Evolutionary conservation across 2,329 filamentous ascomycete genomes (phyloP), one percentile per base, ranked within the genome.

Genomic region (Fusarium begoniae): DNA sequence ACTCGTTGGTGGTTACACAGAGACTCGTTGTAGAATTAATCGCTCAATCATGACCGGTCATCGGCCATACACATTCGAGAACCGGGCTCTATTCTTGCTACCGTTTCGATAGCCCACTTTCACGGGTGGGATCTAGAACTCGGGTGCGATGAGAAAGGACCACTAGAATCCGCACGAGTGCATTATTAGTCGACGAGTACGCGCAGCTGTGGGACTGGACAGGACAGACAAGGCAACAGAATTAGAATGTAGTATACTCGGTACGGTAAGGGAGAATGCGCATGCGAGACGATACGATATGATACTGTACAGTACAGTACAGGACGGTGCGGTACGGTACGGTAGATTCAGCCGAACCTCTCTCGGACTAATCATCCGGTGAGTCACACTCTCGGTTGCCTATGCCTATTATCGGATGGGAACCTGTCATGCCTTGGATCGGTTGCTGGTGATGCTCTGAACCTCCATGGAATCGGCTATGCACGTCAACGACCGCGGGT

Each of bases 121-220:
- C 57, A 56, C 40, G 13, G 54, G 55, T 54, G 62, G 63, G 47
- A 72, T 74, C 71, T 73, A 74, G 72, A 74, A 75, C 68, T 75
- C 50, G 72, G 72, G 38, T 69, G 72, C 38, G 72, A 61, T 72
- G 48, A 58, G 47, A 68, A 47, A 45, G 71, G 63, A 59, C 72
- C 72, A 69, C 71, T 62, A 55, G 69, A 75, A 75, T 70, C 68
- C 50, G 60, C 72, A 65, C 43, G 41, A 58, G 56, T 70, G 68
- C 72, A 55, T 65, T 71, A 51, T 74, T 64, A 72, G 70, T 72
- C 63, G 69, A 63, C 30, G 48, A 60, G 38, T 68, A 70, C 66
- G 71, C 71, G 68, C 67, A 69, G 47, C 30, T 40, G 72, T 74
- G 72, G 72, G 59, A 68, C 71, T 53, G 44, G 26, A 15, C 28